phyloP scores from a whole-genome alignment of 1,284 basidiomycete genomes.

The Ceratobasidium sp. region DNA sequence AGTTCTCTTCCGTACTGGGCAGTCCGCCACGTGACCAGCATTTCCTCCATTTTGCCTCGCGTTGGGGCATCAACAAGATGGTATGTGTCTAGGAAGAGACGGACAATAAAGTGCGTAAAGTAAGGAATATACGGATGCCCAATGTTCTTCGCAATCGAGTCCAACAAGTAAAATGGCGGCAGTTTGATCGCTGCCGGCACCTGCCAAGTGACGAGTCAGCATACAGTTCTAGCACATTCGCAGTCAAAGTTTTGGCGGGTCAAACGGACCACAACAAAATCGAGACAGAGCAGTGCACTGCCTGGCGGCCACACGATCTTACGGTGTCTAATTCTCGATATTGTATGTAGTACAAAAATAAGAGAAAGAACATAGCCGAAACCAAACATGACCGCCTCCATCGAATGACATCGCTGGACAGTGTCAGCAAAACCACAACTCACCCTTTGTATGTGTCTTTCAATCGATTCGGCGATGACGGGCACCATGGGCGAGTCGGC shows the following conservation, averaged over 20 bases:
- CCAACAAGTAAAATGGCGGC: constrained; percentile 92
- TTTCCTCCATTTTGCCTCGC: constrained; percentile 93
- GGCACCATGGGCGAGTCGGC: constrained; percentile 84
- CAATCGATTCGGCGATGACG: constrained; percentile 87
- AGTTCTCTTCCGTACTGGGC: constrained; percentile 82
- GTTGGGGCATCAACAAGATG: constrained; percentile 81
- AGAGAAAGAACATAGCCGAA: constrained; percentile 10
- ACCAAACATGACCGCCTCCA: constrained; percentile 17
- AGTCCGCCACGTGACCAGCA: constrained; percentile 90
- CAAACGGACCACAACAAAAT: constrained; percentile 24
- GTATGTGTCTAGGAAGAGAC: constrained; percentile 85
- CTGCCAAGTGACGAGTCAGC: constrained; percentile 56
- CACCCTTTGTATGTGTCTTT: constrained; percentile 87
- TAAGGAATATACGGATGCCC: constrained; percentile 86
- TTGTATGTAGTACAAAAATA: constrained; percentile 36
- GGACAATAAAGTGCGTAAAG: constrained; percentile 77
- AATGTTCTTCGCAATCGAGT: constrained; percentile 96
- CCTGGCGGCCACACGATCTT: constrained; percentile 35
- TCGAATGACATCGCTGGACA: neutral
- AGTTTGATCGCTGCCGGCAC: constrained; percentile 92
- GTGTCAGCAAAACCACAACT: constrained; percentile 55
- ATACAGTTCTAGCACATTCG: constrained; percentile 32
- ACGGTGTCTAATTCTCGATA: constrained; percentile 37
- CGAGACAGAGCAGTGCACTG: constrained; percentile 12
- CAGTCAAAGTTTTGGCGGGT: constrained; percentile 38